Evolutionary conservation across 2,329 filamentous ascomycete species (phyloP).

Genomic region (Pseudogymnoascus sp.): DNA sequence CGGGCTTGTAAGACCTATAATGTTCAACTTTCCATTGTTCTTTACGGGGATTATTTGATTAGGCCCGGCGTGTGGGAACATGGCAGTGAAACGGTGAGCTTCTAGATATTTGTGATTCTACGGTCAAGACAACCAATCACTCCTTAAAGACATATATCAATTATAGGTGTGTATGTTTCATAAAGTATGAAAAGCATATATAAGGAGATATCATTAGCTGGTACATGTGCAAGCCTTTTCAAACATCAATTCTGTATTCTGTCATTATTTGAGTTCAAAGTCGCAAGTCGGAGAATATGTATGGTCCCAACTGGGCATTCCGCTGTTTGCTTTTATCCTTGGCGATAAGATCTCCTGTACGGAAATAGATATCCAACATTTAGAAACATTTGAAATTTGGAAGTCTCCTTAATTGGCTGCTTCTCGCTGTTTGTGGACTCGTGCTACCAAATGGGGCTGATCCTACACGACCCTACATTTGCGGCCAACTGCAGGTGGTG

Average conservation of each 20-base stretch:
- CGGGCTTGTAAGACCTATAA: not conserved
- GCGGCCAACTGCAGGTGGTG: not conserved
- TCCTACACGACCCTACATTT: not conserved
- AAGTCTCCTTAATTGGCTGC: not conserved
- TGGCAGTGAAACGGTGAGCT: not conserved
- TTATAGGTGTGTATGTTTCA: not conserved
- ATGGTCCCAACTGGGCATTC: not conserved
- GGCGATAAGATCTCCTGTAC: not conserved
- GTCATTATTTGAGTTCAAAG: not conserved
- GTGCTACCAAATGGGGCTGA: not conserved
- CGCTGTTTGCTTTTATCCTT: not conserved
- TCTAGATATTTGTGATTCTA: not conserved
- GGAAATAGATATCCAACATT: not conserved
- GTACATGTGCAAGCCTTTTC: not conserved
- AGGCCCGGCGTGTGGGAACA: not conserved
- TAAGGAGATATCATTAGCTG: not conserved
- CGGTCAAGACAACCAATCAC: not conserved
- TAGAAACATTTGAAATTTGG: no score
- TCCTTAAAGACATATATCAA: not conserved
- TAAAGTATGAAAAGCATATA: not conserved
- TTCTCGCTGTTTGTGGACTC: not conserved
- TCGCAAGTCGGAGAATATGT: not conserved
- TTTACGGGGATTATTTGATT: not conserved
- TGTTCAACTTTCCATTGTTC: not conserved
- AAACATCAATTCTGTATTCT: not conserved